Evolutionary conservation across 2,329 filamentous ascomycete species (phyloP).

Genomic region (Claviceps capensis): DNA sequence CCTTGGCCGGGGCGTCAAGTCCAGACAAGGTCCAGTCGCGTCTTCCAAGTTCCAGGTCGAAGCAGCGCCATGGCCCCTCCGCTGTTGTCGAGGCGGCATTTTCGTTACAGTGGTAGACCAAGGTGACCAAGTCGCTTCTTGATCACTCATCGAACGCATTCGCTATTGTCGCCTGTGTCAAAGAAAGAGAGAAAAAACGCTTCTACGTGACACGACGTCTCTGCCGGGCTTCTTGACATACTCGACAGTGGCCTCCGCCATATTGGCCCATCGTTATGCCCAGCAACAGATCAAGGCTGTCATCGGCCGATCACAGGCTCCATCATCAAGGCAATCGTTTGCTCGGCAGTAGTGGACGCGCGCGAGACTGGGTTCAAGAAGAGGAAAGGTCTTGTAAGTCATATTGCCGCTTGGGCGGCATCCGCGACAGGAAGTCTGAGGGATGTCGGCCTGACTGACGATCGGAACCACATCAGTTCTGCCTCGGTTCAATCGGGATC

Average conservation of each 20-base stretch:
- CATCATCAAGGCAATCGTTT: slow-evolving; percentile 10
- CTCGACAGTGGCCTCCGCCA: not conserved
- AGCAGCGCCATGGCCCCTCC: no score
- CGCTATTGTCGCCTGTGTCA: no score
- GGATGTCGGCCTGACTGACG: not conserved
- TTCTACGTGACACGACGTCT: no score
- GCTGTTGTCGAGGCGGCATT: no score
- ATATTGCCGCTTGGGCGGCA: not conserved
- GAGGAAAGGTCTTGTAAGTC: slow-evolving; percentile 31
- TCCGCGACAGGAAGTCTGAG: not conserved
- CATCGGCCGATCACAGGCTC: slow-evolving; percentile 18
- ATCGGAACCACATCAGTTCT: slow-evolving; percentile 37
- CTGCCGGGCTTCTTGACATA: no score
- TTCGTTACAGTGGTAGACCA: no score
- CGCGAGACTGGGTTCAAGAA: slow-evolving; percentile 26
- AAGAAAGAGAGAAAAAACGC: no score
- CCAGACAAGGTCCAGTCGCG: no score
- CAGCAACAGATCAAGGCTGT: slow-evolving; percentile 15
- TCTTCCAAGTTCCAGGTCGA: no score
- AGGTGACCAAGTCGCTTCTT: no score
- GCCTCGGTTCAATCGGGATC: slow-evolving; percentile 44
- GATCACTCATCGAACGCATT: no score
- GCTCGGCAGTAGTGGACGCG: slow-evolving; percentile 8
- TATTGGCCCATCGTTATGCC: slow-evolving; percentile 4
- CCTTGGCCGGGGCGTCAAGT: no score